Conservation (phyloP, 2,329 filamentous ascomycete genomes). For the Stemphylium lycopersici region DNA sequence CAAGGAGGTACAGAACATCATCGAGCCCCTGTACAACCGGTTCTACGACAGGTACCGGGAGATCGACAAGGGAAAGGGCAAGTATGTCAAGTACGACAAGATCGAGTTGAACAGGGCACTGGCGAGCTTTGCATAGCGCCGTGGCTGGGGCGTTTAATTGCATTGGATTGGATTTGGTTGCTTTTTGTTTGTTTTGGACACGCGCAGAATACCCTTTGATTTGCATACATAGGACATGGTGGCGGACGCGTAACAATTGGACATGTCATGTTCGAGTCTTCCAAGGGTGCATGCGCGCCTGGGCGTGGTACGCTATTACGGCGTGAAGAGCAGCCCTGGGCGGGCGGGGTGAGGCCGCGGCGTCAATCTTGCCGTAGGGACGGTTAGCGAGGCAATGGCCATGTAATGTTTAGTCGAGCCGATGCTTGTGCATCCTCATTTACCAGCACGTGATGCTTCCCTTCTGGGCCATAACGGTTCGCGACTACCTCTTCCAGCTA, state of each 20-base stretch:
- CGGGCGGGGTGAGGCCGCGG: neutral
- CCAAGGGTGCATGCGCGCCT: slow-evolving; percentile 3
- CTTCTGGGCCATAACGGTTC: slow-evolving; percentile 23
- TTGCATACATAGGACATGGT: slow-evolving; percentile 27
- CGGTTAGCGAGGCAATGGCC: neutral
- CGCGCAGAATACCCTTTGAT: slow-evolving; percentile 43
- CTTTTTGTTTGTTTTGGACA: slow-evolving; percentile 16
- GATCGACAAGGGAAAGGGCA: slow-evolving; percentile 95
- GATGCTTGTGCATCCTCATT: slow-evolving; percentile 17
- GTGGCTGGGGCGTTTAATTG: slow-evolving; percentile 27
- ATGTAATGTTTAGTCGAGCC: slow-evolving; percentile 4
- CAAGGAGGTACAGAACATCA: slow-evolving; percentile 85
- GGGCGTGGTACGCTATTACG: slow-evolving; percentile 21
- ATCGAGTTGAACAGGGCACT: slow-evolving; percentile 70
- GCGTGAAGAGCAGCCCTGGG: neutral
- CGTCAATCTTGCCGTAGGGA: neutral
- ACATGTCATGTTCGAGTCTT: slow-evolving; percentile 18
- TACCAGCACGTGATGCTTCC: slow-evolving; percentile 40
- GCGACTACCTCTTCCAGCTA: slow-evolving; percentile 28
- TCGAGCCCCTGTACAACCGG: slow-evolving; percentile 90
- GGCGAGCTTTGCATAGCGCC: slow-evolving; percentile 51
- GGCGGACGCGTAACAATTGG: slow-evolving; percentile 26
- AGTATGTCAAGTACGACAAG: slow-evolving; percentile 98
- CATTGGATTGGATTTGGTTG: slow-evolving; percentile 15
- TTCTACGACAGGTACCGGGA: slow-evolving; percentile 99